phyloP scores from a whole-genome alignment of 2,329 filamentous ascomycete genomes.

The Cadophora sp. region DNA sequence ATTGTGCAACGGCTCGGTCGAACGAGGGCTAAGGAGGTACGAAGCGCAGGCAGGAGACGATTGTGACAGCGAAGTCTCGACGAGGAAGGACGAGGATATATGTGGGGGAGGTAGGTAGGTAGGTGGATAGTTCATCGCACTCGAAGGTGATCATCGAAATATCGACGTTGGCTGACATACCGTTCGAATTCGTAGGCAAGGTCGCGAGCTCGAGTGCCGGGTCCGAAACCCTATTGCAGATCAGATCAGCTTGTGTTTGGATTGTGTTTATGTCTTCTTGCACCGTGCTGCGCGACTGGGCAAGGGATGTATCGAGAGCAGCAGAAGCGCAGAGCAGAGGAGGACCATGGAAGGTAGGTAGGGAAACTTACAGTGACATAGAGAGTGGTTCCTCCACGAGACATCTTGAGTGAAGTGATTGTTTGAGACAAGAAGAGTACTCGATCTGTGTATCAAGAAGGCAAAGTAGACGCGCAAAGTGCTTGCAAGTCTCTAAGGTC shows the following conservation, averaged over 20 bases:
- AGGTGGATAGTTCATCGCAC: constrained; percentile 44
- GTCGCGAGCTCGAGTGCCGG: constrained; percentile 97
- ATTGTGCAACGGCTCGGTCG: constrained; percentile 49
- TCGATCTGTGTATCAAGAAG: background rate
- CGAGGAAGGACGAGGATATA: constrained; percentile 47
- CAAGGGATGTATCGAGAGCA: background rate
- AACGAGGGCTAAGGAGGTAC: constrained; percentile 46
- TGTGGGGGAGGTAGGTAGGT: constrained; percentile 39
- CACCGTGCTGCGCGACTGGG: background rate
- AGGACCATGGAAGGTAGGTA: background rate
- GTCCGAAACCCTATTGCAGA: constrained; percentile 77
- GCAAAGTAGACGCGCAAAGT: constrained; percentile 9
- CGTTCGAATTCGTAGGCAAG: constrained; percentile 99
- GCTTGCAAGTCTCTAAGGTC: constrained; percentile 4
- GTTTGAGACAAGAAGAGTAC: background rate
- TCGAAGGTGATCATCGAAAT: constrained; percentile 50
- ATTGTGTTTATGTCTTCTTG: background rate
- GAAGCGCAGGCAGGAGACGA: constrained; percentile 50
- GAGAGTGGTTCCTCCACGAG: constrained; percentile 90
- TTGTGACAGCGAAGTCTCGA: constrained; percentile 53
- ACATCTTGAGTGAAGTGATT: constrained; percentile 63
- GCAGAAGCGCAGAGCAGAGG: background rate
- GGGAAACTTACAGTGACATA: constrained; percentile 74
- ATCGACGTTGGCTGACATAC: constrained; percentile 77
- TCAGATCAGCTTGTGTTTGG: constrained; percentile 23